Conservation (phyloP, 2,329 filamentous ascomycete genomes). For the Gremmenia infestans region DNA sequence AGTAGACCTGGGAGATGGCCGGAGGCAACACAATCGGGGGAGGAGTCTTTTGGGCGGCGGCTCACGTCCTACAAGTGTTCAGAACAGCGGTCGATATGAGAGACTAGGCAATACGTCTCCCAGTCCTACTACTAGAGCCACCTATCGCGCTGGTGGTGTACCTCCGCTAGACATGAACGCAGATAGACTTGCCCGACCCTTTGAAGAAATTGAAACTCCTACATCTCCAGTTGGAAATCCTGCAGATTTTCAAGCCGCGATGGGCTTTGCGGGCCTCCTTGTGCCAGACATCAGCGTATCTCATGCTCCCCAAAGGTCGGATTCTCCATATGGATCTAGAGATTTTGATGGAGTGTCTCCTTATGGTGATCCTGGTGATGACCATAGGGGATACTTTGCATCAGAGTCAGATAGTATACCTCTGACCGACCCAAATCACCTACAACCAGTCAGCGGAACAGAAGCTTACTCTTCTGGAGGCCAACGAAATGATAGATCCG, state of each 20-base stretch:
- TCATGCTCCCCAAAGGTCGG: conserved; percentile 19
- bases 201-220: conserved; percentile 22
- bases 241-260: conserved; percentile 29
- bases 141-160: conserved; percentile 3
- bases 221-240: conserved; percentile 28
- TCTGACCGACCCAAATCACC: conserved; percentile 50
- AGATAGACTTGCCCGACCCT: conserved; percentile 7
- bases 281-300: conserved; percentile 30
- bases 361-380: conserved; percentile 23
- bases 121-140: conserved; percentile 20
- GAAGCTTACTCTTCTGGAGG: conserved; percentile 32
- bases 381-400: conserved; percentile 31
- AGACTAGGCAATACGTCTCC: conserved; percentile 28
- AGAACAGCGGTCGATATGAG: conserved; percentile 28
- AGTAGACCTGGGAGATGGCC: conserved; percentile 23
- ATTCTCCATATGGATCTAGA: conserved; percentile 23
- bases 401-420: conserved; percentile 53
- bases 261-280: conserved; percentile 32
- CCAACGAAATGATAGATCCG: conserved; percentile 42
- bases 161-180: conserved; percentile 10
- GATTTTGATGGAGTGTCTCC: conserved; percentile 24
- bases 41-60: conserved; percentile 29
- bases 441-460: conserved; percentile 52
- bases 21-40: conserved; percentile 25
- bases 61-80: conserved; percentile 24